Evolutionary conservation across 306 rosid genomes (phyloP), one percentile per base, ranked within the genome.

Genomic region (Castanopsis chinensis): DNA sequence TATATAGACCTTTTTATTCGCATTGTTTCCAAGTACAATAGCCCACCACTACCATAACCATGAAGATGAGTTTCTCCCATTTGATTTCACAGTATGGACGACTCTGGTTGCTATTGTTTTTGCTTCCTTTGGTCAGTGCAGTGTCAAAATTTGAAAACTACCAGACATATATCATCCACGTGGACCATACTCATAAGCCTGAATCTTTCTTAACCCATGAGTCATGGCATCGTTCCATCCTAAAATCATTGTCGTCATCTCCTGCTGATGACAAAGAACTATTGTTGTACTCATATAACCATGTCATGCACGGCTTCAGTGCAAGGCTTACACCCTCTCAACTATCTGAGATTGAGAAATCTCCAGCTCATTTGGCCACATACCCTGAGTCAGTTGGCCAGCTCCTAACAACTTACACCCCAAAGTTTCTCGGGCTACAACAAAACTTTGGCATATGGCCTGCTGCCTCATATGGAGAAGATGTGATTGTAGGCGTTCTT

Each of bases 261-360:
- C 20, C 45, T 1, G 54, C 10, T 3, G 25, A 25, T 18, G 60
- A 33, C n/a, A 6, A 21, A 1, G 23, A 57, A 20, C 20, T 35
- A 35, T 14, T 79, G 11, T 10, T 81, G 35, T 81, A 81, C 69
- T 49, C 73, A 7, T 81, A 81, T 78, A 41, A n/a, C 54, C 80
- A 82, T 30, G 78, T 43, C 15, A 49, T 76, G 52, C 63, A 76
- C 1, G 78, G 85, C 28, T 82, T 82, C 59, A 69, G 81, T 13
- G 70, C 81, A 13, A 69, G 25, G n/a, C 74, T 78, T 15, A 54
- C 49, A 14, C 49, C 30, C 1, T 69, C 74, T 18, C 70, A 78
- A 9, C 37, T 68, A 52, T 32, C 20, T 12, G 12, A 82, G 37
- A 2, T 28, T 45, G 30, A 71, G 35, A 1, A 52, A 30, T 17